Evolutionary conservation across 345 rosid genomes (phyloP).

Genomic region (Cardiospermum halicacabum): DNA sequence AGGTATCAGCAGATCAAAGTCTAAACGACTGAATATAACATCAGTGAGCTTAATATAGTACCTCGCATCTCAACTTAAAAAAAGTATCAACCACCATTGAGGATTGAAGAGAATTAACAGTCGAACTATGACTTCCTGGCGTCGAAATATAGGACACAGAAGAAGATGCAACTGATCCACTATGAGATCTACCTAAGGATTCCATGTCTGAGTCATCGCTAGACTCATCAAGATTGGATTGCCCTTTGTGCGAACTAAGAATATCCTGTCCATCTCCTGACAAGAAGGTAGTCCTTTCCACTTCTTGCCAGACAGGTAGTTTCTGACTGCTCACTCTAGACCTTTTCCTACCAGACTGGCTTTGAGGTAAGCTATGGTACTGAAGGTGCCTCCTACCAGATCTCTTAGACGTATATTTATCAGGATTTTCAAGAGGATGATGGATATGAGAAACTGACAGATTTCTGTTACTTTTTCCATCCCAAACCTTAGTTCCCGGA

Average conservation of each 20-base stretch:
- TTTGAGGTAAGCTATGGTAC: conserved; percentile 38
- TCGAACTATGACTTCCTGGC: conserved; percentile 35
- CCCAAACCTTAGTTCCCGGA: conserved; percentile 98
- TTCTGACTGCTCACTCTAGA: conserved; percentile 43
- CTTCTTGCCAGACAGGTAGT: conserved; percentile 62
- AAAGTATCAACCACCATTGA: conserved; percentile 70
- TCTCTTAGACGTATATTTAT: conserved; percentile 37
- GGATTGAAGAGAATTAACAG: conserved; percentile 39
- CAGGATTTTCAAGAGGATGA: conserved; percentile 92
- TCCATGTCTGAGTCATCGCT: conserved; percentile 73
- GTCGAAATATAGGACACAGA: conserved; percentile 42
- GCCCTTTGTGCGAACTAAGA: conserved; percentile 36
- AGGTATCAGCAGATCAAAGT: conserved; percentile 9
- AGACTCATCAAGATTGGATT: conserved; percentile 41
- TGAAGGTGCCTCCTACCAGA: conserved; percentile 45
- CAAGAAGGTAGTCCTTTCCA: conserved; percentile 72
- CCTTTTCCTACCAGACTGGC: conserved; percentile 68
- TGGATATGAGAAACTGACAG: conserved; percentile 64
- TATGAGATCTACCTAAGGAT: conserved; percentile 49
- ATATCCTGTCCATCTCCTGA: conserved; percentile 83
- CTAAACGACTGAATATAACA: conserved; percentile 13
- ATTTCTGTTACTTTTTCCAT: conserved; percentile 81
- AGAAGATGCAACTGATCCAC: conserved; percentile 73
- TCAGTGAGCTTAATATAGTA: conserved; percentile 30
- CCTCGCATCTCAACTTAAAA: conserved; percentile 93